Evolutionary conservation across 1,284 basidiomycete genomes (phyloP), one percentile per base, ranked within the genome.

Genomic region (Ustanciosporium gigantosporum): DNA sequence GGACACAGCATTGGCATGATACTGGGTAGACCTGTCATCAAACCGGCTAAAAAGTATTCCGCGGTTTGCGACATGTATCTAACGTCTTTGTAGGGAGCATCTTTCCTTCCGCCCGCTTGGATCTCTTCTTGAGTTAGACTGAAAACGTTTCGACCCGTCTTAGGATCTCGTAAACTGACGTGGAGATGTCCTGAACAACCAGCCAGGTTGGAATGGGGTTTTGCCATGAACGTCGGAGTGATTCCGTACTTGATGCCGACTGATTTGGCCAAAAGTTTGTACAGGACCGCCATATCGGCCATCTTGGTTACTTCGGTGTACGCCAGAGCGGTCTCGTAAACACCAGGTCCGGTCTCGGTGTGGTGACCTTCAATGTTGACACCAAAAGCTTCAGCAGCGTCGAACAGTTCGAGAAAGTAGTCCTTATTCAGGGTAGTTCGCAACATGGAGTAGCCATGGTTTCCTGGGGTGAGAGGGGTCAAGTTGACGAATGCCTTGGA

Each of bases 181-280:
- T 97, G 93, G 3, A 90, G 88, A 78, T 97, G 92, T 4, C 90
- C 91, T 31, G 41, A 69, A 40, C 58, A 52, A 5, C 66, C 65
- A 41, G 74, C 36, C 36, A 70, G 20, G 21, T 58, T 53, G 53
- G 72, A 87, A 87, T 88, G 93, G 19, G 93, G 94, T 73, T 96
- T 96, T 0, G 94, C 93, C 94, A 98, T 97, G 79, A 98, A 98
- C 49, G 90, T 94, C 0, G 93, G 93, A 37, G 90, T 83, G 44
- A 98, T 83, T 7, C 88, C 89, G 64, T 88, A 83, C 76, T 88
- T 86, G 84, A 95, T 90, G 0, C 93, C 93, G 3, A 94, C 79
- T 60, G 89, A 91, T 81, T 96, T 96, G 5, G 90, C 89, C 13
- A 90, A 80, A 67, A 88, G 89, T 78, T 98, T 98, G 85, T 91